These are phyloP conservation scores for Euryodendron excelsum DNA, from an alignment of 148 eudicot genomes.

Conservation along the genomic window DNA sequence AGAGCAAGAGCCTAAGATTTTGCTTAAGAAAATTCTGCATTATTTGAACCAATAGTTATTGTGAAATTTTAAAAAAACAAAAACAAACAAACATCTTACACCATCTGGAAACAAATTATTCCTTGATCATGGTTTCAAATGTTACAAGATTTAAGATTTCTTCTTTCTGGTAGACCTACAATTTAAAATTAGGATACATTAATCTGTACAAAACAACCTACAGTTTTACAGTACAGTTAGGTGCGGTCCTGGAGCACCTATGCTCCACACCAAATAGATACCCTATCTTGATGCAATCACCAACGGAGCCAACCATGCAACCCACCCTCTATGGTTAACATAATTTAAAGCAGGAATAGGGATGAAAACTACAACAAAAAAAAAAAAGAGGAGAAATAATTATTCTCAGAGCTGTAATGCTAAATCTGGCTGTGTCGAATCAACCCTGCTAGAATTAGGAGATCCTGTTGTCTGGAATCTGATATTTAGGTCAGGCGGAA, in stretches of 20 bases:
- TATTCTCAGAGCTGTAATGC: slow-evolving; percentile 39
- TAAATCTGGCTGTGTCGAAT: slow-evolving; percentile 36
- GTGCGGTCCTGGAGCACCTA: not conserved
- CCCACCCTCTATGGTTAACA: slow-evolving; percentile 6
- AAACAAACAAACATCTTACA: too few species aligned
- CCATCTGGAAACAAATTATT: not conserved
- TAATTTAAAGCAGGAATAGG: slow-evolving; percentile 1
- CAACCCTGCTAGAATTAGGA: slow-evolving; percentile 29
- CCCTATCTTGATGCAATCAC: not conserved
- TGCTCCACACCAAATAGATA: too few species aligned
- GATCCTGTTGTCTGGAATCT: slow-evolving; percentile 39
- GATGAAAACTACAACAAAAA: too few species aligned
- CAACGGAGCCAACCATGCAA: not conserved
- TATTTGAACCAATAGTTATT: too few species aligned
- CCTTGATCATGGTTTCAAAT: not conserved
- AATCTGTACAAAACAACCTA: slow-evolving; percentile 5
- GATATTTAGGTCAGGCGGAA: slow-evolving; percentile 45
- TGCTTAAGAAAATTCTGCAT: too few species aligned
- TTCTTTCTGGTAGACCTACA: not conserved
- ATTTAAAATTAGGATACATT: not conserved
- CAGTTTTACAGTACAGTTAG: not conserved
- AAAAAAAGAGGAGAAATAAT: not conserved
- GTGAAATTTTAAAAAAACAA: too few species aligned
- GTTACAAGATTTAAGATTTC: not conserved
- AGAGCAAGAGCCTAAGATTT: too few species aligned